phyloP scores from a whole-genome alignment of 2,329 filamentous ascomycete species.

The Ophiosphaerella korrae region DNA sequence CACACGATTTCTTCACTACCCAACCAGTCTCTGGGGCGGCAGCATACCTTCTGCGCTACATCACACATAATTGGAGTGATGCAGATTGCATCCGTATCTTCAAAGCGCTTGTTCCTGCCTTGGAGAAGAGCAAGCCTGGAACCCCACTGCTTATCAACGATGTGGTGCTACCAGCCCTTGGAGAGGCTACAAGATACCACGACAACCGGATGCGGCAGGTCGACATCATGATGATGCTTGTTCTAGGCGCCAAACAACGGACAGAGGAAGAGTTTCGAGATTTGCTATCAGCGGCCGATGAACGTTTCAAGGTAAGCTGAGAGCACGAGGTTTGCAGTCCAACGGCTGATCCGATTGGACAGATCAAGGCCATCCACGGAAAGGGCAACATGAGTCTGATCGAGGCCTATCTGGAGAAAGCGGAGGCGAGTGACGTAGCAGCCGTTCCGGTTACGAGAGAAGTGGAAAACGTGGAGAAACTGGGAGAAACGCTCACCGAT shows the following conservation, averaged over 20 bases:
- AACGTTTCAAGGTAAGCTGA: constrained; percentile 12
- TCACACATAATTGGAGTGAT: constrained; percentile 52
- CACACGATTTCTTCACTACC: constrained; percentile 27
- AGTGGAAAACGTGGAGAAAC: background rate
- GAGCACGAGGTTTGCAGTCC: background rate
- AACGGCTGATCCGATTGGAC: background rate
- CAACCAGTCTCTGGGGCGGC: constrained; percentile 31
- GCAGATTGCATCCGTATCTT: constrained; percentile 46
- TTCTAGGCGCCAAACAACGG: constrained; percentile 28
- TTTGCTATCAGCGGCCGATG: constrained; percentile 17
- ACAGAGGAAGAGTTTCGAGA: constrained; percentile 17
- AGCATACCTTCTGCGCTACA: constrained; percentile 47
- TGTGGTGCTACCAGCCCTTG: constrained; percentile 33
- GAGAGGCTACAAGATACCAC: constrained; percentile 17
- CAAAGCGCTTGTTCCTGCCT: constrained; percentile 37
- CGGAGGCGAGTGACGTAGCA: background rate
- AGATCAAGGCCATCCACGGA: constrained; percentile 19
- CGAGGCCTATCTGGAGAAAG: constrained; percentile 15
- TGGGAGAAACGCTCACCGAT: background rate
- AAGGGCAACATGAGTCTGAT: constrained; percentile 23
- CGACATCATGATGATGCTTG: constrained; percentile 39
- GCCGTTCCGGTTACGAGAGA: too few species aligned
- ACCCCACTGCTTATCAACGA: constrained; percentile 45
- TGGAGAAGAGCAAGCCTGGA: constrained; percentile 30
- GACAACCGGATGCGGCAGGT: constrained; percentile 36